phyloP scores from a whole-genome alignment of 306 rosid genomes.

The Glycine tomentella region DNA sequence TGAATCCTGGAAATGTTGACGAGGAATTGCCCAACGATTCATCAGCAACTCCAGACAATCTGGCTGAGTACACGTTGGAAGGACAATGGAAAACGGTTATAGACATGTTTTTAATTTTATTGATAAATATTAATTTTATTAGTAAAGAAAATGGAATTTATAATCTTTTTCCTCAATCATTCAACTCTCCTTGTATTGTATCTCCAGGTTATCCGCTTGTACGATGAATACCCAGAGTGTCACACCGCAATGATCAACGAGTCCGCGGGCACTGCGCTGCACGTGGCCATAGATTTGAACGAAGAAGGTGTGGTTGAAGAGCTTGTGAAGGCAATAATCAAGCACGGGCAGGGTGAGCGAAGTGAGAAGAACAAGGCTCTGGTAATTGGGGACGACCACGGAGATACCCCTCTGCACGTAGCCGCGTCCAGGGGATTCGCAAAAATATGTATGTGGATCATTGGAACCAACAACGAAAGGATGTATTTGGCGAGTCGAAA shows the following conservation, averaged over 20 bases:
- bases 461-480: slow-evolving; percentile 25
- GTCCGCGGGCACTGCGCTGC: slow-evolving; percentile 16
- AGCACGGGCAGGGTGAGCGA: accelerated
- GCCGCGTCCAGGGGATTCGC: slow-evolving; percentile 47
- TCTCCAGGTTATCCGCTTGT: neutral
- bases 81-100: slow-evolving; percentile 36
- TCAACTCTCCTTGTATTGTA: too few species aligned
- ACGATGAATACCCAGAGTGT: neutral
- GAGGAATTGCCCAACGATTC: neutral
- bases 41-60: neutral
- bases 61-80: slow-evolving; percentile 36
- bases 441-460: neutral
- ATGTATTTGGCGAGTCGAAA: neutral
- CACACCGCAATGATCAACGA: slow-evolving; percentile 2
- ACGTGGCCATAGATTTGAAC: slow-evolving; percentile 26
- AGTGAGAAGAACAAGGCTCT: neutral
- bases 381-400: neutral
- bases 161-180: too few species aligned
- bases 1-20: too few species aligned
- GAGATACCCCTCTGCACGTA: slow-evolving; percentile 42
- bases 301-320: neutral
- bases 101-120: too few species aligned
- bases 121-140: too few species aligned
- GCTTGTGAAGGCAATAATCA: slow-evolving; percentile 19
- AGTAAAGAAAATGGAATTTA: too few species aligned